Evolutionary conservation across 2,329 filamentous ascomycete species (phyloP).

Genomic region (Fusarium lateritium): DNA sequence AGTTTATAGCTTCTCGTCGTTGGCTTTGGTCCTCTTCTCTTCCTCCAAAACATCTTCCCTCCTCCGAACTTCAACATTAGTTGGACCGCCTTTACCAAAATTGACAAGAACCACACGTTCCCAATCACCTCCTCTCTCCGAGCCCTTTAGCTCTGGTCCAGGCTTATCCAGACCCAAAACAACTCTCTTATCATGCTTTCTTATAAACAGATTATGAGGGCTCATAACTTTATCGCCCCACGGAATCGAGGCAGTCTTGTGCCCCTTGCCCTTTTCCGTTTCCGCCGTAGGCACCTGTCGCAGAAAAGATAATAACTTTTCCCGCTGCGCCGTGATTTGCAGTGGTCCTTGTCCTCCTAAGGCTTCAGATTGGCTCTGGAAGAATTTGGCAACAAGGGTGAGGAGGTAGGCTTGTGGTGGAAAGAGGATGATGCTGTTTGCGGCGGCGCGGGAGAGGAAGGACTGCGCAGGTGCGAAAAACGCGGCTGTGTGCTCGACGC

Average conservation of each 20-base stretch:
- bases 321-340: conserved; percentile 65
- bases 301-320: conserved; percentile 69
- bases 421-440: conserved; percentile 84
- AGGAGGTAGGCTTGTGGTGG: conserved; percentile 90
- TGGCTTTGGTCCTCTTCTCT: conserved; percentile 55
- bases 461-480: conserved; percentile 78
- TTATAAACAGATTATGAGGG: conserved; percentile 64
- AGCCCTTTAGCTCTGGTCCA: conserved; percentile 67
- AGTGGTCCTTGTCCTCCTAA: conserved; percentile 44
- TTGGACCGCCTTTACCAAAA: conserved; percentile 66
- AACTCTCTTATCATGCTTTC: conserved; percentile 61
- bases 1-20: conserved; percentile 49
- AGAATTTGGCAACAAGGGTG: conserved; percentile 68
- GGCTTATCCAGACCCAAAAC: conserved; percentile 72
- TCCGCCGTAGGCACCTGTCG: conserved; percentile 59
- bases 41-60: conserved; percentile 65
- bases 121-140: conserved; percentile 67
- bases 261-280: conserved; percentile 56
- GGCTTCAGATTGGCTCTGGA: conserved; percentile 56
- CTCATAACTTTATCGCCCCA: conserved; percentile 76
- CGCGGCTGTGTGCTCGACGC: conserved; percentile 78
- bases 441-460: conserved; percentile 77
- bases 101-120: conserved; percentile 71
- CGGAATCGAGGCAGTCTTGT: conserved; percentile 62
- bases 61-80: conserved; percentile 66